Evolutionary conservation across 1,139 yeast species (phyloP).

Genomic region (Geotrichum phurueaensis): DNA sequence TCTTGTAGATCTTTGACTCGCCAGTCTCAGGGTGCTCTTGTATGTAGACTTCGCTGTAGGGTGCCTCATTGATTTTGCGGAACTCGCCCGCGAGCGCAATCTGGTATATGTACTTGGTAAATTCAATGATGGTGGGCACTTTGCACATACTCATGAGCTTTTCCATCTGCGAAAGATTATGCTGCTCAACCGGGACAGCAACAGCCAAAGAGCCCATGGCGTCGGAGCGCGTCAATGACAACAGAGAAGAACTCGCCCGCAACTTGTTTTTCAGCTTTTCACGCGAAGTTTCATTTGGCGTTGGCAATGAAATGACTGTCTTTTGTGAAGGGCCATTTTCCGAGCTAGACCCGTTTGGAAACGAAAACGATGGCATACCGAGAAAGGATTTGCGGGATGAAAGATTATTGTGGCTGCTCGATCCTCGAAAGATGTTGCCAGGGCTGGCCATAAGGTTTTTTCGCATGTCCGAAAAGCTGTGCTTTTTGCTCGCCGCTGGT

Average conservation of each 20-base stretch:
- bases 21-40: constrained; percentile 17
- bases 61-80: constrained; percentile 43
- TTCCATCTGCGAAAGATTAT: constrained; percentile 31
- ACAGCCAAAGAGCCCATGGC: constrained; percentile 26
- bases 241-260: constrained; percentile 47
- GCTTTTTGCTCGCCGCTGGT: constrained; percentile 4
- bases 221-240: constrained; percentile 36
- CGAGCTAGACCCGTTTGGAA: not conserved
- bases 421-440: constrained; percentile 10
- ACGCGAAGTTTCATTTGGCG: constrained; percentile 50
- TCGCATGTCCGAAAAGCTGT: constrained; percentile 12
- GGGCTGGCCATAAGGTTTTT: constrained; percentile 10
- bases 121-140: constrained; percentile 30
- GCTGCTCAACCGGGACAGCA: constrained; percentile 33
- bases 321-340: constrained; percentile 18
- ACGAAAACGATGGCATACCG: constrained; percentile 7
- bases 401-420: constrained; percentile 3
- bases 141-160: constrained; percentile 38
- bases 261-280: constrained; percentile 50
- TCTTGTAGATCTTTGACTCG: constrained; percentile 38
- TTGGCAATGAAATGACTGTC: constrained; percentile 51
- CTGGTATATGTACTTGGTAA: constrained; percentile 29
- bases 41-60: constrained; percentile 43
- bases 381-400: constrained; percentile 11
- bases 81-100: constrained; percentile 22